Percentiles rank a stretch among this genome's conserved stretches.
These are phyloP conservation scores for Vitis rupestris DNA, from an alignment of 164 flowering plant species.

Conservation along the genomic window DNA sequence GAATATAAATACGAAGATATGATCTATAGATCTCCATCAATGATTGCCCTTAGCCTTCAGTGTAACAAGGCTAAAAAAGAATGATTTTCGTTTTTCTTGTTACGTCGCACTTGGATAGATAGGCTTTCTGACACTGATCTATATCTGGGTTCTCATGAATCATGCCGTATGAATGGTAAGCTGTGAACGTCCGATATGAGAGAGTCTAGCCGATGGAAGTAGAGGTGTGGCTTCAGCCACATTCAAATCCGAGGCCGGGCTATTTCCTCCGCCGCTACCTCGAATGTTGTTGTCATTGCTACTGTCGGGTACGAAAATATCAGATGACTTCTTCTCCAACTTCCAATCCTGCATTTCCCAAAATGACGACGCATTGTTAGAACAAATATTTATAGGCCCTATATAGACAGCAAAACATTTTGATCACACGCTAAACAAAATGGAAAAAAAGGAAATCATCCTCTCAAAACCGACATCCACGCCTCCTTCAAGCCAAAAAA, in stretches of 20 bases:
- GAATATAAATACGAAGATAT: no score
- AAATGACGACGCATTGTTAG: not conserved
- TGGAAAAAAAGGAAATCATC: not conserved
- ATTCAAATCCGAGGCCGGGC: constrained; percentile 30
- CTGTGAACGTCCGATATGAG: constrained; percentile 75
- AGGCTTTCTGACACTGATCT: not conserved
- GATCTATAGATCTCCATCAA: no score
- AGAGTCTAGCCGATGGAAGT: constrained; percentile 62
- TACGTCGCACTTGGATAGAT: not conserved
- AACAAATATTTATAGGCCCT: not conserved
- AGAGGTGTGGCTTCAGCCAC: constrained; percentile 83
- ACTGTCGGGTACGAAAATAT: constrained; percentile 44
- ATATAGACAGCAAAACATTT: not conserved
- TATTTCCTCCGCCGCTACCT: constrained; percentile 30
- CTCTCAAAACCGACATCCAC: no score
- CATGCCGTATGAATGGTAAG: constrained; percentile 42
- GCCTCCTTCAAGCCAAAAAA: no score
- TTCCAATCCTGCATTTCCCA: constrained; percentile 61
- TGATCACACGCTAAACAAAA: not conserved
- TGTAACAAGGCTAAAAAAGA: not conserved
- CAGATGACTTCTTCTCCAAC: constrained; percentile 86
- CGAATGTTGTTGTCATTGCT: constrained; percentile 21
- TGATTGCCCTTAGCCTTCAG: not conserved
- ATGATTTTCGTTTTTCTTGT: not conserved
- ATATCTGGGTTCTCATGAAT: not conserved